Evolutionary conservation across 2,329 filamentous ascomycete species (phyloP).

Genomic region (Massarina eburnea): DNA sequence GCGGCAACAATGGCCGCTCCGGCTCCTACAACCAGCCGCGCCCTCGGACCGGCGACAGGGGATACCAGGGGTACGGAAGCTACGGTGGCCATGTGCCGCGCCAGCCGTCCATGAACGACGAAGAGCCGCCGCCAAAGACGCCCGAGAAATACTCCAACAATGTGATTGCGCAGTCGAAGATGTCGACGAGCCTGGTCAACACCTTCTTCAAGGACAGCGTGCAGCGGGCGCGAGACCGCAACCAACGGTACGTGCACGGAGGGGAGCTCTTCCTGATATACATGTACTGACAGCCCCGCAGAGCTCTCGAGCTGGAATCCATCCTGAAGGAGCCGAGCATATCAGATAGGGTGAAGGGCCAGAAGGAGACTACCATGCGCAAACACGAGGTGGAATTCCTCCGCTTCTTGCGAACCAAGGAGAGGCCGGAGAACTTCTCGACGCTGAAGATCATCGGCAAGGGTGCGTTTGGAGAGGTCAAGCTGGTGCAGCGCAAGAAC

Average conservation of each 20-base stretch:
- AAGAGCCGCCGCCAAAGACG: conserved; percentile 73
- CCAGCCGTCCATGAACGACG: conserved; percentile 57
- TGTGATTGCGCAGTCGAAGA: conserved; percentile 71
- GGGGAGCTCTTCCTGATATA: background rate
- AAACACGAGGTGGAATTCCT: conserved; percentile 91
- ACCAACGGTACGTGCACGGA: conserved; percentile 71
- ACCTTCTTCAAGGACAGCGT: conserved; percentile 98
- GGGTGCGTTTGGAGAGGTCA: conserved; percentile 97
- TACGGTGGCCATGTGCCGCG: conserved; percentile 70
- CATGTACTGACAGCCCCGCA: conserved; percentile 45
- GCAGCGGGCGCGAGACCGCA: conserved; percentile 90
- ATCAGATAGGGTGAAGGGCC: conserved; percentile 74
- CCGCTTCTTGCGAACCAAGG: conserved; percentile 89
- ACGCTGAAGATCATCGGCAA: conserved; percentile 99
- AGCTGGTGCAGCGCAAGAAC: conserved; percentile 92
- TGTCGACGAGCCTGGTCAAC: conserved; percentile 66
- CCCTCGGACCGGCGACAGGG: conserved; percentile 75
- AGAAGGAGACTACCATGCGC: conserved; percentile 81
- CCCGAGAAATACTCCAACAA: conserved; percentile 87
- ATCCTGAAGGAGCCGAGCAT: conserved; percentile 77
- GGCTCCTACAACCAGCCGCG: conserved; percentile 66
- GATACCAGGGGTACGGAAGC: conserved; percentile 63
- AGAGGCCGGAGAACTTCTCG: conserved; percentile 90
- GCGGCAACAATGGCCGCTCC: conserved; percentile 65
- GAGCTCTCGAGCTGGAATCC: conserved; percentile 88